phyloP scores from a whole-genome alignment of 2,329 filamentous ascomycete genomes.

The Lachnellula willkommii region DNA sequence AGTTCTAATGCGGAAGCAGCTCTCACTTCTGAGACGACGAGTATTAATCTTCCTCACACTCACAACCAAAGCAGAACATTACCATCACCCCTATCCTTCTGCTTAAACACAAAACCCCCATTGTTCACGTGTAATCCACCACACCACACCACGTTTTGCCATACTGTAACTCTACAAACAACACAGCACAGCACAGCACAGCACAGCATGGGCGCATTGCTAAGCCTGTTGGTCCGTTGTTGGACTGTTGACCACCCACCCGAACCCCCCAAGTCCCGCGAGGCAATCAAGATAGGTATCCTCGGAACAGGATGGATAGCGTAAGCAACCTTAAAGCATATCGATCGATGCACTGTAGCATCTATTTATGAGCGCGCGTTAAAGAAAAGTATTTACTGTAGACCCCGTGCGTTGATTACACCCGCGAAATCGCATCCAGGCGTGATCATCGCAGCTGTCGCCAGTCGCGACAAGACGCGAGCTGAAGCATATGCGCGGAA shows the following conservation, averaged over 20 bases:
- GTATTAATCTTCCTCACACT: too few relatives aligned
- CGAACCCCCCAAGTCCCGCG: constrained; percentile 13
- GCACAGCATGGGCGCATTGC: background rate
- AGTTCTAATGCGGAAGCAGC: too few relatives aligned
- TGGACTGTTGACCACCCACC: constrained; percentile 13
- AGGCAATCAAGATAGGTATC: constrained; percentile 32
- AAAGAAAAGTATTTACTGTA: constrained; percentile 12
- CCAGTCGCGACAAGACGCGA: constrained; percentile 43
- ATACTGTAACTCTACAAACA: too few relatives aligned
- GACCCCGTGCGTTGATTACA: constrained; percentile 39
- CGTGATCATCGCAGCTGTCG: constrained; percentile 47
- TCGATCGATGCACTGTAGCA: background rate
- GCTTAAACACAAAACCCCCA: too few relatives aligned
- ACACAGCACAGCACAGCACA: background rate
- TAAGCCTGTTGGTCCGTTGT: background rate
- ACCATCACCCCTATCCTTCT: too few relatives aligned
- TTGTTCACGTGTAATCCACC: too few relatives aligned
- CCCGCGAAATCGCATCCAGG: constrained; percentile 50
- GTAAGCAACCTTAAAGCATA: constrained; percentile 16
- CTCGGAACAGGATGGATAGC: constrained; percentile 34
- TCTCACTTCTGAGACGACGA: too few relatives aligned
- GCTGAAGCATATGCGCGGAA: constrained; percentile 47
- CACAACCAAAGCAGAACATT: too few relatives aligned
- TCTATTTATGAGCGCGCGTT: background rate
- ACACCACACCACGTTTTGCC: too few relatives aligned